Percentiles rank a stretch among this genome's conserved stretches.
Evolutionary conservation across 2,329 filamentous ascomycete genomes (phyloP).

Genomic region (Phaeosphaeria sp.): DNA sequence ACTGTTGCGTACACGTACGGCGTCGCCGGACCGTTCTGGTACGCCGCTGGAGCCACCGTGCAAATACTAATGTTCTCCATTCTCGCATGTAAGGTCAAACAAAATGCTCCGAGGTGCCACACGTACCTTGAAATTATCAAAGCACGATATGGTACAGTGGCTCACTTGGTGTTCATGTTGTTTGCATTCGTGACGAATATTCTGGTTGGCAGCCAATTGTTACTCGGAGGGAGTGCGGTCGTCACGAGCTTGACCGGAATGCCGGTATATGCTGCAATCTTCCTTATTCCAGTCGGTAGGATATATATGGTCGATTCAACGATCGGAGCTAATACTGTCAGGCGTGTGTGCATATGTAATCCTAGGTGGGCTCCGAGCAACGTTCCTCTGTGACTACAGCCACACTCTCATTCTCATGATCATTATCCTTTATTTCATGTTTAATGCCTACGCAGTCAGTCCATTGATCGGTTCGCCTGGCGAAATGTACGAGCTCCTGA

Average conservation of each 20-base stretch:
- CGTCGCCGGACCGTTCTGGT: conserved; percentile 45
- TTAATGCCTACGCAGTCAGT: conserved; percentile 50
- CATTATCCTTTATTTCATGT: conserved; percentile 54
- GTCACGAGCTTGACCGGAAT: conserved; percentile 53
- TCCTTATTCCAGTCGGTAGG: conserved; percentile 50
- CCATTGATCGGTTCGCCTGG: conserved; percentile 48
- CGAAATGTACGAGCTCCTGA: conserved; percentile 50
- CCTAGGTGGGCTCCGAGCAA: conserved; percentile 49
- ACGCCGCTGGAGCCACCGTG: conserved; percentile 52
- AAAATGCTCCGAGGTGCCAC: conserved; percentile 49
- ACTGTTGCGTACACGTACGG: conserved; percentile 41
- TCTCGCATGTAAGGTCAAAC: conserved; percentile 53
- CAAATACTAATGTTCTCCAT: conserved; percentile 55
- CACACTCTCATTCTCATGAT: conserved; percentile 53
- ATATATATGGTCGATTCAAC: neutral
- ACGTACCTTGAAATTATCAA: conserved; percentile 53
- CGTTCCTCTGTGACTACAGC: conserved; percentile 50
- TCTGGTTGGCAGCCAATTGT: conserved; percentile 51
- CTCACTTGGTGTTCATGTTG: conserved; percentile 50
- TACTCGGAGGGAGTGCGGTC: conserved; percentile 53
- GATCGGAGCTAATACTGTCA: conserved; percentile 13
- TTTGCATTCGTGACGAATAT: conserved; percentile 54
- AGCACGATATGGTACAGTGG: conserved; percentile 46
- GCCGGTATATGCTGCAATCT: conserved; percentile 53
- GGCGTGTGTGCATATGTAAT: conserved; percentile 47